phyloP scores from a whole-genome alignment of 1,284 basidiomycete species.

The Ganoderma sinense region DNA sequence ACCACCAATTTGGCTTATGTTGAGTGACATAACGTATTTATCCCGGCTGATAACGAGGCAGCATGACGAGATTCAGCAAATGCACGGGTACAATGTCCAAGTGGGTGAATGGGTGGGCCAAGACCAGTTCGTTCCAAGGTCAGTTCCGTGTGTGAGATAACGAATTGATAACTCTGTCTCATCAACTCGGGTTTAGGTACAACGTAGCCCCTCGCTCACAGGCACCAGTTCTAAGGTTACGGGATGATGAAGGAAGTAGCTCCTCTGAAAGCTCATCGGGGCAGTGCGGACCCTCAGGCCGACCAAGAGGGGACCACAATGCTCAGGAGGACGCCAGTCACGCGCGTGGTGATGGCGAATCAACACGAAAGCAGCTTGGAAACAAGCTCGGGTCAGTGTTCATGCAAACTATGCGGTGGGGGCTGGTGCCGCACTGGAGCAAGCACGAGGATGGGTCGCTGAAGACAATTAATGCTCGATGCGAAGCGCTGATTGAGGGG shows the following conservation, averaged over 20 bases:
- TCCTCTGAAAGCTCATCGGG: not conserved
- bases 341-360: not conserved
- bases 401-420: conserved; percentile 90
- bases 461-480: conserved; percentile 90
- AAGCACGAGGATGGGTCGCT: conserved; percentile 76
- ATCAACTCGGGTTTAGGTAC: conserved; percentile 45
- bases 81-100: conserved; percentile 51
- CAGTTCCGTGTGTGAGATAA: not conserved
- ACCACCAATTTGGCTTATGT: not conserved
- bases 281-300: conserved; percentile 23
- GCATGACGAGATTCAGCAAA: conserved; percentile 48
- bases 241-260: conserved; percentile 10
- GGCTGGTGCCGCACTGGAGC: conserved; percentile 86
- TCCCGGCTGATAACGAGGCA: conserved; percentile 23
- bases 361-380: not conserved
- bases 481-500: conserved; percentile 81
- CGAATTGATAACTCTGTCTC: not conserved
- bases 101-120: conserved; percentile 70
- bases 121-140: conserved; percentile 60
- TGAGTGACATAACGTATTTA: not conserved
- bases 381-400: conserved; percentile 38
- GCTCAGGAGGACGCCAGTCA: not conserved
- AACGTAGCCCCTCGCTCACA: conserved; percentile 78
- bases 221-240: conserved; percentile 68
- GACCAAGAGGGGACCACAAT: conserved; percentile 6